Base-by-base conservation (phyloP, 75 land plant genomes). In the Selaginella tamariscina region DNA sequence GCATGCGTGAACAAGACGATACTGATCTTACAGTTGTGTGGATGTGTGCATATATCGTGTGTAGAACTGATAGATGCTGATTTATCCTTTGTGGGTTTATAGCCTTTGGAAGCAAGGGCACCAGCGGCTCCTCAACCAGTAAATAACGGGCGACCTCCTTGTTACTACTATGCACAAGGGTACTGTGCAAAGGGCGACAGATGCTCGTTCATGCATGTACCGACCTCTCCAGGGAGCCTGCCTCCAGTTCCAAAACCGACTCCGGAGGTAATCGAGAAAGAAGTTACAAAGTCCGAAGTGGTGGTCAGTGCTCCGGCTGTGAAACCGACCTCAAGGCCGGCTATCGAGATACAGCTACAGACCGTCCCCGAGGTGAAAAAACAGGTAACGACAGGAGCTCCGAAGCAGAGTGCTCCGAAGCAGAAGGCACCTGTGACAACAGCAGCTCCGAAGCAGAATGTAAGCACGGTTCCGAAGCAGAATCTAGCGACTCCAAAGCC, bases 151-250 rank as follows among this genome's bases (percentile, higher is more conserved):
- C 70, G 56, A 66, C 69, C 69, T 33, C 95, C 91, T 1, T 89
- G 91, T 63, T 84, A 79, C 56, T 89, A 72, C 75, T 89, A 78
- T 59, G 56, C 54, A 32, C 82, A 72, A 39, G 91, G 88, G 2
- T 73, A 55, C 27, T 92, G 97, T 75, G 57, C 83, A 24, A 92
- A 92, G 74, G 97, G 97, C 62, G 89, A 86, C 54, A 78, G 71
- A 73, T 92, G 97, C 73, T 72, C 86, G 21, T 92, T 82, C 68
- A 27, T 78, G 76, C 97, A 92, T 74, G 82, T 85, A 22, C 56
- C 82, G n/a, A n/a, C n/a, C n/a, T n/a, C n/a, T n/a, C n/a, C n/a
- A n/a, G n/a, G n/a, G n/a, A n/a, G n/a, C n/a, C n/a, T n/a, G n/a
- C n/a, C n/a, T n/a, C 11, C 11, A 5, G 49, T 39, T 39, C 49